Conservation (phyloP, 1,284 basidiomycete species). For the Apiotrichum brassicae region DNA sequence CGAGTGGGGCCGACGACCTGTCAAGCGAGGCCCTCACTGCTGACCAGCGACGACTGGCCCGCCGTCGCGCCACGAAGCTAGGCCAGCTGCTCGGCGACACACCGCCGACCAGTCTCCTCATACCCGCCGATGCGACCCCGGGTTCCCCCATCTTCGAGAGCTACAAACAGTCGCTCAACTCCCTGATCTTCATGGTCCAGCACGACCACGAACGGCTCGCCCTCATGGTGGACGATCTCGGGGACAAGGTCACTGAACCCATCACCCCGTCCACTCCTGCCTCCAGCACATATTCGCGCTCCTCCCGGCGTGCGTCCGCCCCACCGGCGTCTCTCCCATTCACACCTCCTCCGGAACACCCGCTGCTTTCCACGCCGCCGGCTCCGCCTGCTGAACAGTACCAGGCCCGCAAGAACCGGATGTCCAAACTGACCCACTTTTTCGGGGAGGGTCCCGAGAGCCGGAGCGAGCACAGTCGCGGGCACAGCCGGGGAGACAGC, state of each 20-base stretch:
- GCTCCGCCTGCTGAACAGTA: too few species aligned
- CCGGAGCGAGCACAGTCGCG: not conserved
- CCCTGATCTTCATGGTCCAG: slow-evolving; percentile 30
- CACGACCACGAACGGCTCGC: slow-evolving; percentile 25
- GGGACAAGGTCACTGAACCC: not conserved
- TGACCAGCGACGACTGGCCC: slow-evolving; percentile 22
- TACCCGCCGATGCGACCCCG: not conserved
- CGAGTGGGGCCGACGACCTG: not conserved
- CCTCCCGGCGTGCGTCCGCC: slow-evolving; percentile 2
- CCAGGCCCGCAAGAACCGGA: slow-evolving; percentile 1
- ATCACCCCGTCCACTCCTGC: not conserved
- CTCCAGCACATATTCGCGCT: not conserved
- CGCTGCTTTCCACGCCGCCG: slow-evolving; percentile 5
- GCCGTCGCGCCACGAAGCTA: slow-evolving; percentile 28
- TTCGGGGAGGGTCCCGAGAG: slow-evolving; percentile 21
- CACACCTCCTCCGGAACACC: not conserved
- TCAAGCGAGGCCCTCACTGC: slow-evolving; percentile 7
- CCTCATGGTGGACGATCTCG: slow-evolving; percentile 28
- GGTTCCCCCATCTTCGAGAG: slow-evolving; percentile 8
- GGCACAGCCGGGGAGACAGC: too few species aligned
- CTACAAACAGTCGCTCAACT: slow-evolving; percentile 26
- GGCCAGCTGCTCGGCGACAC: slow-evolving; percentile 32
- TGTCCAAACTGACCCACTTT: slow-evolving; percentile 28
- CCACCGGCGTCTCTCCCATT: slow-evolving; percentile 3
- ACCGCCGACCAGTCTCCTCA: slow-evolving; percentile 23